A percentile compares a stretch with the other conserved stretches of the same genome.
Evolutionary conservation across 2,329 filamentous ascomycete species (phyloP).

Genomic region (Phialemoniopsis sp.): DNA sequence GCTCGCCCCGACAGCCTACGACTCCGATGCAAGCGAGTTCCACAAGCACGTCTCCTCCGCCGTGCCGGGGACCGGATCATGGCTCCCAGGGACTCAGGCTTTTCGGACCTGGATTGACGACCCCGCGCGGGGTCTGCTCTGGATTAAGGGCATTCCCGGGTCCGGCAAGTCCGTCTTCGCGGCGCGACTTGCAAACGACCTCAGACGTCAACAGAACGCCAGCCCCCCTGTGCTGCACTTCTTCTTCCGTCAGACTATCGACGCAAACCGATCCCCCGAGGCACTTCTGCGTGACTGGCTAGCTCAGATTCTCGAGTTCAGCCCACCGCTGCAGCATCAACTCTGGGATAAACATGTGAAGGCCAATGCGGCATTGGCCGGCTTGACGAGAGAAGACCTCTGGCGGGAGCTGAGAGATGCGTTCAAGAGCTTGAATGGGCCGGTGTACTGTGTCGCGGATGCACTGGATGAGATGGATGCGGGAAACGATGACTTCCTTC

Average conservation of each 20-base stretch:
- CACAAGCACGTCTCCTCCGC: constrained; percentile 15
- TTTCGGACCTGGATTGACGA: constrained; percentile 15
- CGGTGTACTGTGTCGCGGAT: constrained; percentile 32
- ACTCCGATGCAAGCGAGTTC: constrained; percentile 15
- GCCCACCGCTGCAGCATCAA: constrained; percentile 19
- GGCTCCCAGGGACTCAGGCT: constrained; percentile 10
- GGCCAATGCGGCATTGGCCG: constrained; percentile 5
- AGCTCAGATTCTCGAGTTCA: constrained; percentile 22
- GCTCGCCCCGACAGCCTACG: constrained; percentile 20
- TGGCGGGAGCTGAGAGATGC: constrained; percentile 22
- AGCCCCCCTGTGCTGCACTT: constrained; percentile 31
- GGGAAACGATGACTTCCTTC: too few species aligned
- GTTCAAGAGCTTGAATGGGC: constrained; percentile 11
- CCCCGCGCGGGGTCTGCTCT: constrained; percentile 16
- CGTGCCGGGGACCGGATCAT: constrained; percentile 15
- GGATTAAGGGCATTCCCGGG: constrained; percentile 30
- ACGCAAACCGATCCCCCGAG: constrained; percentile 24
- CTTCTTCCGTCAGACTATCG: constrained; percentile 33
- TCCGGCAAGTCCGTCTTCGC: constrained; percentile 32
- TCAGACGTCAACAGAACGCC: constrained; percentile 8
- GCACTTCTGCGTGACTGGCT: constrained; percentile 28
- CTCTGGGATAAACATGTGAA: constrained; percentile 11
- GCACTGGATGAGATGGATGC: too few species aligned
- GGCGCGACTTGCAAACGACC: constrained; percentile 15
- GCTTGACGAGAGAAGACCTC: constrained; percentile 15